Evolutionary conservation across 345 rosid species (phyloP).

Genomic region (Lepidium africanum): DNA sequence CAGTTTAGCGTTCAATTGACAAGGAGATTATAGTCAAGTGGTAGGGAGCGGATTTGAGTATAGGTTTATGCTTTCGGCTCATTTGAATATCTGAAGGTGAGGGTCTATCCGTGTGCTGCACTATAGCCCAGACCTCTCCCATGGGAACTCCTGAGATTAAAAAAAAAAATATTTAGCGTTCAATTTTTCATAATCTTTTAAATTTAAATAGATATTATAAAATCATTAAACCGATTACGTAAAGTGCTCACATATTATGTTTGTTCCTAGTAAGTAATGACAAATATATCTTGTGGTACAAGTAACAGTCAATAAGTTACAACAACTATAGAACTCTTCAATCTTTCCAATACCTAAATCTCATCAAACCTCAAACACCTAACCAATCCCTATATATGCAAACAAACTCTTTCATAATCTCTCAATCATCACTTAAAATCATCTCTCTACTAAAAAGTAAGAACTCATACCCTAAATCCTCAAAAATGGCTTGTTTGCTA

Average conservation of each 20-base stretch:
- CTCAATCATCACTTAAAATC: constrained; percentile 5
- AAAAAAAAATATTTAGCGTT: too few species aligned
- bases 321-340: neutral
- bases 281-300: neutral
- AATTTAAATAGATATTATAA: too few species aligned
- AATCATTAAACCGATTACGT: neutral
- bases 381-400: constrained; percentile 1
- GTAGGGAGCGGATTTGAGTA: too few species aligned
- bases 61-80: too few species aligned
- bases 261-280: neutral
- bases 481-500: constrained; percentile 4
- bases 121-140: too few species aligned
- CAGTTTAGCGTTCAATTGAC: too few species aligned
- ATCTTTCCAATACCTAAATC: neutral
- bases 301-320: constrained; percentile 10
- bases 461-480: neutral
- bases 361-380: constrained; percentile 13
- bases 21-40: too few species aligned
- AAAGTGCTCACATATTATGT: neutral
- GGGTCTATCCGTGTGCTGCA: too few species aligned
- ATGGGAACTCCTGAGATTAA: too few species aligned
- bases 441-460: neutral
- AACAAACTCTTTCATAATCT: neutral
- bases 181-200: too few species aligned
- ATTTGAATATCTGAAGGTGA: too few species aligned